Conservation (phyloP, 352 stramenopile species). For the Phytopythium vexans region DNA sequence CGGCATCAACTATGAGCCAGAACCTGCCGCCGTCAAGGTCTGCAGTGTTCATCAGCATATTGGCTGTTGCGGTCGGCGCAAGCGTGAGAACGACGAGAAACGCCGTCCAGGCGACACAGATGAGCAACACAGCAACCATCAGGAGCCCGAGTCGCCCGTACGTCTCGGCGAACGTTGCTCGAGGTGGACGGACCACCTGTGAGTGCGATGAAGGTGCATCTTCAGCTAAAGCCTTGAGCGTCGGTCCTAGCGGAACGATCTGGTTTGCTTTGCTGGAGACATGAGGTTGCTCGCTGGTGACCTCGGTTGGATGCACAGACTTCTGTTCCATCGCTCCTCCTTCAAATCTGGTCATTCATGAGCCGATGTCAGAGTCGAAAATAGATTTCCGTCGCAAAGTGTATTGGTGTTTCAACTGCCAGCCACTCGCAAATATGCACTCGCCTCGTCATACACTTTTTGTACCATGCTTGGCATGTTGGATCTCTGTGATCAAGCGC, state of each 20-base stretch:
- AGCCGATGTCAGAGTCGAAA: no score
- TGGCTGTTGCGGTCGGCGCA: constrained; percentile 29
- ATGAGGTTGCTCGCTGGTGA: no score
- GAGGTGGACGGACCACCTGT: constrained; percentile 8
- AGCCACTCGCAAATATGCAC: no score
- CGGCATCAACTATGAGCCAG: constrained; percentile 30
- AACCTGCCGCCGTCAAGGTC: constrained; percentile 45
- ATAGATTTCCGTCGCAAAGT: no score
- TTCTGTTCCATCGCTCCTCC: no score
- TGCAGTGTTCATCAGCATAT: constrained; percentile 47
- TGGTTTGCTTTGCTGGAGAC: no score
- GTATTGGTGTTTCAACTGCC: background rate
- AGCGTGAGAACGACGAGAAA: constrained; percentile 41
- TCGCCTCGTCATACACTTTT: no score
- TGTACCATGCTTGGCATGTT: no score
- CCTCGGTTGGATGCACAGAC: no score
- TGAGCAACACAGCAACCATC: constrained; percentile 13
- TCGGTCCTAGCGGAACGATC: no score
- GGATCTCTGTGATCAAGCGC: no score
- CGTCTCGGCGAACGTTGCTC: constrained; percentile 19
- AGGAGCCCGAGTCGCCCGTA: constrained; percentile 24
- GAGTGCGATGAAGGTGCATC: background rate
- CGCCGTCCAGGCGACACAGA: constrained; percentile 27
- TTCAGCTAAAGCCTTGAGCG: constrained; percentile 5
- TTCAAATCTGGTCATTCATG: no score